Base-by-base conservation (phyloP, 768 basidiomycete species). In the Boletus subparvulus region DNA sequence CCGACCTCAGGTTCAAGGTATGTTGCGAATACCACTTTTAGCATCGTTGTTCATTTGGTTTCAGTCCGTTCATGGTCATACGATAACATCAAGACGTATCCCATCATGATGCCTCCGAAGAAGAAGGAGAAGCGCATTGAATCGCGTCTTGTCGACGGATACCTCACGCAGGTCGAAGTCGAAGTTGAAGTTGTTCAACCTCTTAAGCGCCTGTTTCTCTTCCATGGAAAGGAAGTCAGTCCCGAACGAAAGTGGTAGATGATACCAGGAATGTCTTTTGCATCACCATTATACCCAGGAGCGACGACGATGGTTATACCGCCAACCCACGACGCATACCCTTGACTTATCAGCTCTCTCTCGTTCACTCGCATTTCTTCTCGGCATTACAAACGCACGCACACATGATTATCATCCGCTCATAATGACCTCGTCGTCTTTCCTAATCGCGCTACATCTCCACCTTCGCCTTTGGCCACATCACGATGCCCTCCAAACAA, bases 51-150 rank as follows among this genome's bases (percentile, higher is more conserved):
- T 60, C 35, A 67, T 40, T 0, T 8, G 19, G n/a, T 32, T 46
- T 41, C 55, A 88, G 87, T 75, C 13, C 85, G 86, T 30, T 84
- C 88, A 3, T 89, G 86, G 87, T 88, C 87, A 3, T 90, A 89
- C 64, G 87, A 88, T 63, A 86, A 86, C 60, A 69, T 87, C 58
- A 80, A 78, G 66, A 87, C 84, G 4, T 90, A 90, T 61, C 83
- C 85, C 16, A 74, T 83, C 56, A 76, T 71, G 70, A 69, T 68
- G 57, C 72, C 80, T 37, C 82, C 80, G n/a, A 73, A 76, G 43
- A 78, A 78, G 73, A 85, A 76, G 68, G 82, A 83, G 73, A 74
- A 74, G 60, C 76, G 76, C 49, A 68, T 76, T 26, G 81, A 81
- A 73, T 77, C 74, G 35, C 71, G 79, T 32, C 68, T 87, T 41